Evolutionary conservation across 2,329 filamentous ascomycete species (phyloP), one percentile per base, ranked within the genome.

Genomic region (Davidsoniella neocaledoniae): DNA sequence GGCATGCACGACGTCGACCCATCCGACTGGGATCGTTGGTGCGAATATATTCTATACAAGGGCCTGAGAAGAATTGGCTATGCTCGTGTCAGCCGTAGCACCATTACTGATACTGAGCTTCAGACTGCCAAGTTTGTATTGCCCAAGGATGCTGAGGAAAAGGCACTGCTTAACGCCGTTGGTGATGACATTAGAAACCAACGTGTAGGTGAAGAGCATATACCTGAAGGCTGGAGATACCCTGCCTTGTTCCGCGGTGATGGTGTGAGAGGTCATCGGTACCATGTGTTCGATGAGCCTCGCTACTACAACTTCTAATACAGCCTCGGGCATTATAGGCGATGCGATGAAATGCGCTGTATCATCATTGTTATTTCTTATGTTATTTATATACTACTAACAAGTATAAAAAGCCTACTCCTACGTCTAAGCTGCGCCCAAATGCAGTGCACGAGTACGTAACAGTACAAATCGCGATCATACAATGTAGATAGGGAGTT

Each of bases 11-110:
- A 98, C 60, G 91, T 98, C 46, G 91, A 98, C 60, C 76, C 81
- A 0, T 80, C 72, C 2, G 91, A 98, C 63, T 94, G 87, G 87
- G 91, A 98, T 64, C 73, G 91, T 50, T 98, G 91, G 91, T 98
- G 91, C 69, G 90, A 98, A 69, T 98, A 98, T 65, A 95, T 98
- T 56, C 69, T 98, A 23, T 98, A 86, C 72, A 95, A 95, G 71
- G 80, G 80, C 10, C 67, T 98, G 54, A 81, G 80, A 65, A 76
- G 90, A 54, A 81, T 83, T 0, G 90, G 86, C 1, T 98, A 98
- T 62, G 91, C 91, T 3, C 73, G 91, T 49, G 81, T 98, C 48
- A 90, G 83, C 58, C 74, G 91, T 58, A 80, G 81, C 57, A 93
- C 86, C 1, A 96, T 98, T 57, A 98, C 91, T 10, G 91, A 98